Evolutionary conservation across 768 basidiomycete species (phyloP).

Genomic region (Chalciporus pseudorubinellus): DNA sequence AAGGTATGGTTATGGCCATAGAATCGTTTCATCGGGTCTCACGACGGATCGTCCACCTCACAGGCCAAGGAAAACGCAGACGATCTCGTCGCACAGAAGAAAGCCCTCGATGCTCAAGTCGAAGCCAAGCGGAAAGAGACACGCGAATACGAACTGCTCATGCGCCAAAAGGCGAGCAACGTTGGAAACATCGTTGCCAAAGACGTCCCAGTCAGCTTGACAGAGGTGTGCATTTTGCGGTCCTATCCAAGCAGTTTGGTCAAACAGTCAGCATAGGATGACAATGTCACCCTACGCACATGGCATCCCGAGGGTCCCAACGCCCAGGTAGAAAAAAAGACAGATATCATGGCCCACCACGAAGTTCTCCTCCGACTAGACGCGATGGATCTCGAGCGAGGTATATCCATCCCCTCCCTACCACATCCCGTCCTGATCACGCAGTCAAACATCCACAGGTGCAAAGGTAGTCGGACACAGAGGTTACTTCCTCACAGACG

Average conservation of each 20-base stretch:
- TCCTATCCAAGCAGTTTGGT: not conserved
- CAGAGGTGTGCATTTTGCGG: slow-evolving; percentile 57
- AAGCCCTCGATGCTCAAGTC: slow-evolving; percentile 78
- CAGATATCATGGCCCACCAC: slow-evolving; percentile 92
- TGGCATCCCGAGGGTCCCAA: slow-evolving; percentile 84
- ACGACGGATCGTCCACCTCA: not conserved
- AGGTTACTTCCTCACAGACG: slow-evolving; percentile 94
- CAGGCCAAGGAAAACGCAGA: slow-evolving; percentile 92
- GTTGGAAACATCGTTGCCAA: slow-evolving; percentile 94
- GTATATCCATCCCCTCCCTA: slow-evolving; percentile 34
- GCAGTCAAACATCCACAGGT: slow-evolving; percentile 43
- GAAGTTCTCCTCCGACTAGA: slow-evolving; percentile 92
- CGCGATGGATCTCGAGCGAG: slow-evolving; percentile 96
- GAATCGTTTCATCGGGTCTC: not conserved
- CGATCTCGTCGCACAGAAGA: slow-evolving; percentile 82
- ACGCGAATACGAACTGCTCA: slow-evolving; percentile 69
- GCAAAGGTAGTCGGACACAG: slow-evolving; percentile 93
- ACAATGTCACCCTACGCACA: slow-evolving; percentile 76
- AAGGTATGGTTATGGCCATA: slow-evolving; percentile 52
- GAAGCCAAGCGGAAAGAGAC: slow-evolving; percentile 73
- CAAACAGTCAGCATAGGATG: slow-evolving; percentile 57
- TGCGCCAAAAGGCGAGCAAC: slow-evolving; percentile 76
- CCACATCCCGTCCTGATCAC: slow-evolving; percentile 3
- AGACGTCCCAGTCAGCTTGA: slow-evolving; percentile 78
- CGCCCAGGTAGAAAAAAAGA: slow-evolving; percentile 66